Evolutionary conservation across 768 basidiomycete genomes (phyloP), one percentile per base, ranked within the genome.

Genomic region (Lactifluus volemus): DNA sequence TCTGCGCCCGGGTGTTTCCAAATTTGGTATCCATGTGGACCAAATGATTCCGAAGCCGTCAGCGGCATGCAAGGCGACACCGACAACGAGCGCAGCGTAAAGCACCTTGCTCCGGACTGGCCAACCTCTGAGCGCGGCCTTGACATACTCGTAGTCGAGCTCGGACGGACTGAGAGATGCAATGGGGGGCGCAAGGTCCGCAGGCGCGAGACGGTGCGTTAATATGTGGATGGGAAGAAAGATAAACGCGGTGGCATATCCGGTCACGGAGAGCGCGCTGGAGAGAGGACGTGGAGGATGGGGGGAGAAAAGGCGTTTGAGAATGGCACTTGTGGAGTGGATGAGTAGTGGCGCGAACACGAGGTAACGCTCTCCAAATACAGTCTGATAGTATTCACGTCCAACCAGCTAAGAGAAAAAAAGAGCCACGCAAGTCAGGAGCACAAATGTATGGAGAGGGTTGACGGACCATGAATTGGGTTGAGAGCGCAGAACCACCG

Each of bases 131-230:
- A 92, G 71, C 3, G 82, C 88, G 5, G 80, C 77, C 69, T 92
- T 92, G 59, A 93, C 88, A 70, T 85, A 92, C 64, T 92, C 87
- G 69, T 81, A 93, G 71, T 90, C 85, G 41, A 94, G 79, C 67
- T 93, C 89, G 0, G 85, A 77, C 0, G 91, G 90, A 15, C 85
- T 82, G 25, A 92, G 75, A 2, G 77, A 71, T 50, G 73, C 72
- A 55, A 90, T 84, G 21, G 84, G 84, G 2, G 75, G 68, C 8
- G 58, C 57, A 2, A 77, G 72, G 55, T 70, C 70, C 29, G 76
- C 75, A 17, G 85, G 90, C 58, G 76, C 69, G 32, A 81, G 55
- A 7, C 91, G 84, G 69, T 93, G 89, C 0, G 80, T 81, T 54
- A 84, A 67, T 72, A 84, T 79, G 70, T 94, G 92, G 29, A 87